Evolutionary conservation across 352 stramenopile genomes (phyloP).

Genomic region (Phytophthora fragariaefolia): DNA sequence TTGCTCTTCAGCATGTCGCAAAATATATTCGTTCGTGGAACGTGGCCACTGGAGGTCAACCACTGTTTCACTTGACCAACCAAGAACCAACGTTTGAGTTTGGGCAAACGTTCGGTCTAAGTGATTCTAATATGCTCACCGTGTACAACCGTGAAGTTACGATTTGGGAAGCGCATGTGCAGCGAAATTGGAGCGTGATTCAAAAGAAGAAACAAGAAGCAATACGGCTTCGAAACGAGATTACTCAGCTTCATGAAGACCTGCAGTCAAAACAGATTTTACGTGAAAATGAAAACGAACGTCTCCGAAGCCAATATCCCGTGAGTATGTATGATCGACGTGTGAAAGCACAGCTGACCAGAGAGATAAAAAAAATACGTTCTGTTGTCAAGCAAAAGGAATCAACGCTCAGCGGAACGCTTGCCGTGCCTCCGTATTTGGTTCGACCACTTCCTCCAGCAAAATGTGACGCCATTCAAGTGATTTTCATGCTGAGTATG

Average conservation of each 20-base stretch:
- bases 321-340: not conserved
- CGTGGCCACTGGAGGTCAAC: not conserved
- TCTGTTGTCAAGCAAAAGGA: not conserved
- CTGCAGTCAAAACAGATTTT: not conserved
- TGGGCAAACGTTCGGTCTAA: slow-evolving; percentile 27
- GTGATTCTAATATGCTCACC: slow-evolving; percentile 11
- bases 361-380: not conserved
- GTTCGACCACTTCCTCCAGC: slow-evolving; percentile 40
- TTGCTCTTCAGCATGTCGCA: slow-evolving; percentile 39
- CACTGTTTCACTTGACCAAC: slow-evolving; percentile 55
- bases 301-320: not conserved
- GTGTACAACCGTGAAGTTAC: slow-evolving; percentile 14
- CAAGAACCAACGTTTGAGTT: slow-evolving; percentile 51
- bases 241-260: not conserved
- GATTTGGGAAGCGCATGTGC: slow-evolving; percentile 28
- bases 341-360: slow-evolving; percentile 4
- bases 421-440: slow-evolving; percentile 42
- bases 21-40: slow-evolving; percentile 54
- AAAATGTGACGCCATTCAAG: slow-evolving; percentile 28
- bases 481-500: slow-evolving; percentile 56
- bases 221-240: slow-evolving; percentile 5
- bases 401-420: slow-evolving; percentile 1
- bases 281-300: not conserved
- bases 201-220: slow-evolving; percentile 26
- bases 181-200: slow-evolving; percentile 20